Evolutionary conservation across 164 flowering plant genomes (phyloP), one percentile per base, ranked within the genome.

Genomic region (Hamamelis virginiana): DNA sequence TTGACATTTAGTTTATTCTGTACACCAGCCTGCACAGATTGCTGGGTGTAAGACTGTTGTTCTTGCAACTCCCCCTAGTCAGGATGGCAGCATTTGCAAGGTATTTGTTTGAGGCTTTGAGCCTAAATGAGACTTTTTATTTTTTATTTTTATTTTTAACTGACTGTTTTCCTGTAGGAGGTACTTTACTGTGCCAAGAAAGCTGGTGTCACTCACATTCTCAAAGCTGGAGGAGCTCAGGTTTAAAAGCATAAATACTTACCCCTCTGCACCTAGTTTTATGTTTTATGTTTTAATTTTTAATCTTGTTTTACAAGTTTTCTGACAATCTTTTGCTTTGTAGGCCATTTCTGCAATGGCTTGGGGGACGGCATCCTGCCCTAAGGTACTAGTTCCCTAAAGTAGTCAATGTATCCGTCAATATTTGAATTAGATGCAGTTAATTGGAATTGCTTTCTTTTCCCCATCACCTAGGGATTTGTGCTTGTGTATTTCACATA

Each of bases 181-280:
- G 99, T 95, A 41, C 87, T 95, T 26, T 95, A 92, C 76, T 95
- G 98, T 86, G 97, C 98, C 53, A 95, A 92, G 78, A 95, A 87
- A 81, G 97, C 99, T 66, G 98, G 98, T 74, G 99, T 91, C n/a
- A 92, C 98, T 70, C 98, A 90, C 80, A 95, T 95, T 69, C 89
- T 95, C 72, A 92, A 92, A 85, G 98, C 99, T 51, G 99, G 98
- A 59, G 99, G 98, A 67, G 98, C 99, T 67, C 99, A 95, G 97
- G 98, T 95, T 66, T 75, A 64, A 76, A 62, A 50, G 21, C 58
- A 11, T 26, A 23, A n/a, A 18, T 27, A n/a, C 33, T 21, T 5
- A 23, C 9, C 9, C 1, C 52, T 12, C 19, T 56, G 15, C n/a
- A 19, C 60, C 14, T 33, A n/a, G 45, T 63, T 22, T 58, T 16